phyloP scores from a whole-genome alignment of 345 rosid species.

The Populus euphratica region DNA sequence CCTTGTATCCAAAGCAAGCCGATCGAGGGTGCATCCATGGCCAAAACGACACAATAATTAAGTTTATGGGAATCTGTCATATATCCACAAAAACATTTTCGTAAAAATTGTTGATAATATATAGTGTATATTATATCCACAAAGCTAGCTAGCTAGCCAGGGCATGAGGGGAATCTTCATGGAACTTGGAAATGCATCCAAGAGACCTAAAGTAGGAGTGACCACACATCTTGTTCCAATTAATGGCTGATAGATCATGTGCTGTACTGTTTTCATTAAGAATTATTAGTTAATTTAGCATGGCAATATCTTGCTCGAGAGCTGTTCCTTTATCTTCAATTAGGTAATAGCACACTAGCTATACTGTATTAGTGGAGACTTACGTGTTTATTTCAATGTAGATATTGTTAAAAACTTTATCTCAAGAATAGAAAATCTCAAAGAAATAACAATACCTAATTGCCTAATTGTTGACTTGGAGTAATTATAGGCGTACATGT shows the following conservation, averaged over 20 bases:
- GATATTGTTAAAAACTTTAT: too few relatives aligned
- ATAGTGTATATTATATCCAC: too few relatives aligned
- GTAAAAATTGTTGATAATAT: too few relatives aligned
- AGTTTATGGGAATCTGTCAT: neutral
- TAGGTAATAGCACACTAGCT: neutral
- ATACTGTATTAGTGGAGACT: neutral
- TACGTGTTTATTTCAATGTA: neutral
- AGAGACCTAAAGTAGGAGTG: neutral
- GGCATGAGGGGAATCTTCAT: neutral
- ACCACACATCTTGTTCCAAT: neutral
- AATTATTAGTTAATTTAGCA: neutral
- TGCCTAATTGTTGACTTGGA: too few relatives aligned
- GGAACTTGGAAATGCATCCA: neutral
- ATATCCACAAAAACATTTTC: too few relatives aligned
- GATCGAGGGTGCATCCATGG: neutral
- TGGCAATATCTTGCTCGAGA: neutral
- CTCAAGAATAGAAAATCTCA: too few relatives aligned
- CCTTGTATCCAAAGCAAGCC: neutral
- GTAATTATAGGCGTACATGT: too few relatives aligned
- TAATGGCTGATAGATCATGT: too few relatives aligned
- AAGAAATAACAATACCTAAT: too few relatives aligned
- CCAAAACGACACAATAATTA: too few relatives aligned
- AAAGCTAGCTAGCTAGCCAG: neutral
- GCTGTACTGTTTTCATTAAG: too few relatives aligned
- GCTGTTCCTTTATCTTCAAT: neutral